Evolutionary conservation across 2,329 filamentous ascomycete species (phyloP).

Genomic region (Calonectria naviculata): DNA sequence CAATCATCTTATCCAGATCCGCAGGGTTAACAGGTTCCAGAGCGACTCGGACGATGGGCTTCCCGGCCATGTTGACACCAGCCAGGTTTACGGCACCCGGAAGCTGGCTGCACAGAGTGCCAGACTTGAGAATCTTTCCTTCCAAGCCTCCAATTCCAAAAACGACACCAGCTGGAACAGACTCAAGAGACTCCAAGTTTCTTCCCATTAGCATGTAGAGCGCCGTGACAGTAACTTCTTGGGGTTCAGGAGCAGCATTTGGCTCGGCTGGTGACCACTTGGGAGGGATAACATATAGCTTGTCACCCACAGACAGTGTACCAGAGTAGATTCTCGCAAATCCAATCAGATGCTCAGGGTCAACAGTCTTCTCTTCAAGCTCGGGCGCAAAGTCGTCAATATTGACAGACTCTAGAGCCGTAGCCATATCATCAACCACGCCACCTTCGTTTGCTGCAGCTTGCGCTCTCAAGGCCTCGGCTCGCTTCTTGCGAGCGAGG

Average conservation of each 20-base stretch:
- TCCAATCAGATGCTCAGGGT: slow-evolving; percentile 90
- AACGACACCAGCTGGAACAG: slow-evolving; percentile 92
- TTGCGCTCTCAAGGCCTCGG: slow-evolving; percentile 86
- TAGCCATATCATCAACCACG: slow-evolving; percentile 66
- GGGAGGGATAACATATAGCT: slow-evolving; percentile 89
- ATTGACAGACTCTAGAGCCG: slow-evolving; percentile 69
- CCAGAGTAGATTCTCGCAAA: slow-evolving; percentile 96
- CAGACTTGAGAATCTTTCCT: slow-evolving; percentile 94
- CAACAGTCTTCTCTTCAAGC: slow-evolving; percentile 68
- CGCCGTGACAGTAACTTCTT: slow-evolving; percentile 86
- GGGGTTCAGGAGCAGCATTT: slow-evolving; percentile 76
- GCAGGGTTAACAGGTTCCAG: slow-evolving; percentile 92
- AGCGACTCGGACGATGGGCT: slow-evolving; percentile 95
- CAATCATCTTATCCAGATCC: slow-evolving; percentile 95
- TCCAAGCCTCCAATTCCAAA: slow-evolving; percentile 95
- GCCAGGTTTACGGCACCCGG: slow-evolving; percentile 92
- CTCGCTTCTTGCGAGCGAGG: slow-evolving; percentile 86
- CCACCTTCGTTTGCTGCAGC: slow-evolving; percentile 64
- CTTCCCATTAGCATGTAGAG: slow-evolving; percentile 97
- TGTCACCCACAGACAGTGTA: slow-evolving; percentile 87
- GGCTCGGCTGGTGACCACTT: slow-evolving; percentile 90
- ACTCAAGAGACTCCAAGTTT: slow-evolving; percentile 82
- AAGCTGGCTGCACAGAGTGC: slow-evolving; percentile 88
- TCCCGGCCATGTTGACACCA: slow-evolving; percentile 81
- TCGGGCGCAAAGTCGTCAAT: slow-evolving; percentile 64